Conservation (phyloP, 164 flowering plant genomes). For the Echeveria elegans region DNA sequence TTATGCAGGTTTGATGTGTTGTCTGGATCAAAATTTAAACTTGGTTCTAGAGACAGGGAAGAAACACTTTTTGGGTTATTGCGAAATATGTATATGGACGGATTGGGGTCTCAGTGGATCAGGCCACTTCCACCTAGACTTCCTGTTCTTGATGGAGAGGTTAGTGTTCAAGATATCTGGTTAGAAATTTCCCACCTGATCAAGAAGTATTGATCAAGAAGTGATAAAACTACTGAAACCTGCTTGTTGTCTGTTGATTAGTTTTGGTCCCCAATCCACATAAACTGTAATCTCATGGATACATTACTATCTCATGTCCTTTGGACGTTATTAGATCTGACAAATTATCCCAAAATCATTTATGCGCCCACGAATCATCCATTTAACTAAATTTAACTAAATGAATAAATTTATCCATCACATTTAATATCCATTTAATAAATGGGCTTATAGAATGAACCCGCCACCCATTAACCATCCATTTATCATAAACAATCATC, state of each 20-base stretch:
- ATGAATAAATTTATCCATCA: too few species aligned
- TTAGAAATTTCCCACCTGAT: not conserved
- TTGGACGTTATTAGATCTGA: too few species aligned
- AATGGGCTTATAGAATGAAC: too few species aligned
- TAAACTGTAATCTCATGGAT: not conserved
- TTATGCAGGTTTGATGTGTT: slow-evolving; percentile 46
- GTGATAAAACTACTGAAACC: not conserved
- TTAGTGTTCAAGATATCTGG: slow-evolving; percentile 10
- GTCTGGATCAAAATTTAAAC: slow-evolving; percentile 53
- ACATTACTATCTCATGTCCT: not conserved
- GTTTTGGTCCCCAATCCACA: not conserved
- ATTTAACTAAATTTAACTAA: too few species aligned
- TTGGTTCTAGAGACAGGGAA: slow-evolving; percentile 82
- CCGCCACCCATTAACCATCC: too few species aligned
- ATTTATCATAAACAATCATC: too few species aligned
- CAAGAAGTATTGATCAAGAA: slow-evolving; percentile 28
- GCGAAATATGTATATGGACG: slow-evolving; percentile 49
- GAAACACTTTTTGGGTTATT: slow-evolving; percentile 47
- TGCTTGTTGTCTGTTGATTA: not conserved
- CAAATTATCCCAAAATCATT: too few species aligned
- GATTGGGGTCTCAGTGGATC: slow-evolving; percentile 73
- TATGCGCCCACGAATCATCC: too few species aligned
- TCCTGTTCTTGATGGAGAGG: slow-evolving; percentile 78
- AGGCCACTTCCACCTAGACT: slow-evolving; percentile 89
- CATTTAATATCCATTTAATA: too few species aligned